Evolutionary conservation across 768 basidiomycete genomes (phyloP), one percentile per base, ranked within the genome.

Genomic region (Astraeus odoratus): DNA sequence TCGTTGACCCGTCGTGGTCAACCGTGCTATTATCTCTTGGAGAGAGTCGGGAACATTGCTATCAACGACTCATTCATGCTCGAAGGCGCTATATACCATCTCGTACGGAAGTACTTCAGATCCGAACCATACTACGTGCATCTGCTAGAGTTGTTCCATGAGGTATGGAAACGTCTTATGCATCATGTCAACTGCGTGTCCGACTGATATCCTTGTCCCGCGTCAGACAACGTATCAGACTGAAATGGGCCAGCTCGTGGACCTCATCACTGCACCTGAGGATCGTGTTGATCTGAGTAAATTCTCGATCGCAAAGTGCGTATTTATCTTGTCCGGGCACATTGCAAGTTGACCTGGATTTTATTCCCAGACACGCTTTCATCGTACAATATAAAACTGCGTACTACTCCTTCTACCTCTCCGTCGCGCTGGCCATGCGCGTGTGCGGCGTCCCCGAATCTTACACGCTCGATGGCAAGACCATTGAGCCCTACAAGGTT

Each of bases 351-450:
- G 22, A 23, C 22, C 6, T 24, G 25, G 39, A n/a, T 35, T 6
- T 5, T 8, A 7, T n/a, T 15, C 43, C 10, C 58, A 94, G 91
- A 61, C 92, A 97, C 61, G 77, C 79, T 49, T 77, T 89, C 46
- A 97, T 98, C 62, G 95, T 97, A 43, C 76, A 90, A 51, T 97
- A 93, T 80, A 99, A 99, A 70, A 97, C 95, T 23, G 89, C 95
- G 0, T 95, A 78, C 70, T 99, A 98, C 69, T 96, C 91, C 24
- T 98, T 98, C 78, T 96, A 97, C 71, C 89, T 99, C 52, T 92
- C 96, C 38, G 91, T 98, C 51, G 96, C 95, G 12, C 82, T 93
- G 51, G 92, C 92, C 9, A 83, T 98, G 81, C 78, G 83, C 63
- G 72, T 93, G 64, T 77, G 75, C 55, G 70, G 71, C 40, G 75